Conservation (phyloP, 257 asterid genomes). For the Nicotiana tomentosiformis region DNA sequence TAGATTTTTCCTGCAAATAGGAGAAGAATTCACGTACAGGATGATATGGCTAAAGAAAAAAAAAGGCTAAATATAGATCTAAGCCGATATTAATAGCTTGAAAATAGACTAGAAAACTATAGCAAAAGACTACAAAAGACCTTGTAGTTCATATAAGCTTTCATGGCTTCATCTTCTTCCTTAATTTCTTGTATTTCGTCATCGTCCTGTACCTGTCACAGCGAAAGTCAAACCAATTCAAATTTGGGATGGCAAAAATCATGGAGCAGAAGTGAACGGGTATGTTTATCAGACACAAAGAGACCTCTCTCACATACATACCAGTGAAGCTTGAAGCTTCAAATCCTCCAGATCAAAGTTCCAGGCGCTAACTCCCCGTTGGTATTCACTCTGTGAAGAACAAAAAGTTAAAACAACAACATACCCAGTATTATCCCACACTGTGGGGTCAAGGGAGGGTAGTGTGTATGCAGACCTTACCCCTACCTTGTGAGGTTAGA, state of each 20-base stretch:
- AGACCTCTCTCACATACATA: constrained; percentile 27
- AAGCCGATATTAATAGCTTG: not conserved
- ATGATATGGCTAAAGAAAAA: not conserved
- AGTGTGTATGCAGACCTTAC: no score
- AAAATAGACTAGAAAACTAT: not conserved
- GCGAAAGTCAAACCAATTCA: not conserved
- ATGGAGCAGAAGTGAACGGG: not conserved
- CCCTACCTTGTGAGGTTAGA: no score
- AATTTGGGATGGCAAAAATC: not conserved
- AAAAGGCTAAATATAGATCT: not conserved
- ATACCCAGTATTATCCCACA: no score
- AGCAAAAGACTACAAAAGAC: constrained; percentile 23
- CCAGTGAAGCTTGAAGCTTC: constrained; percentile 91
- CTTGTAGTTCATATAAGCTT: constrained; percentile 34
- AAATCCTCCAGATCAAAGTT: constrained; percentile 94
- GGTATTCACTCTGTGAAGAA: constrained; percentile 79
- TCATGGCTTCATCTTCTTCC: constrained; percentile 52
- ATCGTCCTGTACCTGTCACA: constrained; percentile 76
- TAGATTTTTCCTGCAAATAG: constrained; percentile 8
- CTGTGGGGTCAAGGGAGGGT: no score
- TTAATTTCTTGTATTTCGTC: constrained; percentile 66
- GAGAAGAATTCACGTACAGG: not conserved
- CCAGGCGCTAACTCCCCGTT: constrained; percentile 99
- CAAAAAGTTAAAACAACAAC: not conserved
- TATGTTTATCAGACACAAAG: not conserved